These are phyloP conservation scores for Termitomyces heimii DNA, from an alignment of 768 basidiomycete species.

Conservation along the genomic window DNA sequence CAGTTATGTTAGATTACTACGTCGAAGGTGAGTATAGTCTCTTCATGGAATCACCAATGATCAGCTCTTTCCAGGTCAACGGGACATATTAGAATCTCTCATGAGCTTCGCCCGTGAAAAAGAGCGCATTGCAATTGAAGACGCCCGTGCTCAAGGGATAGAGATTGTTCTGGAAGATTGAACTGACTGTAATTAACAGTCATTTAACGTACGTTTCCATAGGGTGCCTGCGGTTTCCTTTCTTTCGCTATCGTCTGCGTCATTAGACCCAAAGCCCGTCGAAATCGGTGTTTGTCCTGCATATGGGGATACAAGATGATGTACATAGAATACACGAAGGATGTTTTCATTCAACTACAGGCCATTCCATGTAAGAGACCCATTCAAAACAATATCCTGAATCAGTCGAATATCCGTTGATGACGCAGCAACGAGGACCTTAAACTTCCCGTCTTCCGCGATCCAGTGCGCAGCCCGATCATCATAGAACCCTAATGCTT, in stretches of 20 bases:
- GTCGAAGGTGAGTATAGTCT: conserved; percentile 42
- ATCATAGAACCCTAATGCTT: conserved; percentile 46
- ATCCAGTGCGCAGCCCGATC: conserved; percentile 37
- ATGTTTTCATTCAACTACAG: conserved; percentile 18
- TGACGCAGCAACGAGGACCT: conserved; percentile 39
- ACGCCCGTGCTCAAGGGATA: conserved; percentile 46
- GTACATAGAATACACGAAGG: neutral
- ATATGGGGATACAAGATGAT: neutral
- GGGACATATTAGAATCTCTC: conserved; percentile 49
- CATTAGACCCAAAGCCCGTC: neutral
- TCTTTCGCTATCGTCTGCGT: neutral
- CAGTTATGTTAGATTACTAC: conserved; percentile 62
- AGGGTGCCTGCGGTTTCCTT: neutral
- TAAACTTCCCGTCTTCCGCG: conserved; percentile 41
- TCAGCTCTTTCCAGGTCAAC: conserved; percentile 39
- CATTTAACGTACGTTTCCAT: neutral
- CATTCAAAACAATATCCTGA: conserved; percentile 26
- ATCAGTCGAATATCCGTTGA: conserved; percentile 35
- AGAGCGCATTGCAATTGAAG: conserved; percentile 38
- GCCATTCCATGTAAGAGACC: conserved; percentile 36
- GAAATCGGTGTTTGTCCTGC: neutral
- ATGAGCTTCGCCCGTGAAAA: conserved; percentile 43
- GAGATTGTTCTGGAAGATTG: conserved; percentile 46
- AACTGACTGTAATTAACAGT: neutral
- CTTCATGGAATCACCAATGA: neutral